A percentile compares a stretch with the other conserved stretches of the same genome.
Conservation (phyloP, 768 basidiomycete genomes). For the Rhizopogon salebrosus region DNA sequence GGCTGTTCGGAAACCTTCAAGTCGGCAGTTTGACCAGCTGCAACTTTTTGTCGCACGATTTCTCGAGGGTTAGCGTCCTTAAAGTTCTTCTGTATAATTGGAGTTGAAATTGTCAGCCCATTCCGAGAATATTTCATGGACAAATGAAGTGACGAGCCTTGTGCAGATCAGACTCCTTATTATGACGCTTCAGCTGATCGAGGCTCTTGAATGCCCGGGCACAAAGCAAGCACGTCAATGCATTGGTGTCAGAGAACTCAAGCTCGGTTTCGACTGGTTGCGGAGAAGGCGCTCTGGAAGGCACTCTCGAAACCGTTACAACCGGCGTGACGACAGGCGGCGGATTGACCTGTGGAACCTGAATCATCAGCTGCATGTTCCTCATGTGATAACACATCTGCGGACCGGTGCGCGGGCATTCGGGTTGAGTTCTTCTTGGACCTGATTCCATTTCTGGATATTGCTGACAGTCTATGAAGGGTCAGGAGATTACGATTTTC, state of each 20-base stretch:
- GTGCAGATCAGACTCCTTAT: constrained; percentile 90
- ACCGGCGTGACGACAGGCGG: constrained; percentile 3
- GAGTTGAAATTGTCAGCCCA: constrained; percentile 24
- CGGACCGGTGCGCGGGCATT: constrained; percentile 19
- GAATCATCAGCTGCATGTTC: constrained; percentile 1
- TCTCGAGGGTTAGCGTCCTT: constrained; percentile 70
- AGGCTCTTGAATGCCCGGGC: constrained; percentile 87
- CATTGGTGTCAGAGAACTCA: constrained; percentile 74
- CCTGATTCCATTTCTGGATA: constrained; percentile 96
- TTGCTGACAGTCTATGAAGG: constrained; percentile 70
- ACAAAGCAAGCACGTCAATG: constrained; percentile 84
- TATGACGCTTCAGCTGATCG: constrained; percentile 85
- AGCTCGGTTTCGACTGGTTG: constrained; percentile 56
- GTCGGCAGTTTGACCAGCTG: constrained; percentile 32
- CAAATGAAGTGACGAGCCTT: constrained; percentile 63
- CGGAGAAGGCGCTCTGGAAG: constrained; percentile 30
- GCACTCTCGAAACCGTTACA: constrained; percentile 11
- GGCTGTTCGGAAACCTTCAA: constrained; percentile 48
- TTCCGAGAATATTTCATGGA: constrained; percentile 15
- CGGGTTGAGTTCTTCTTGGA: constrained; percentile 76
- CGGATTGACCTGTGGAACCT: constrained; percentile 8
- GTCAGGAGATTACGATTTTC: constrained; percentile 5
- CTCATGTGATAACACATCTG: constrained; percentile 11
- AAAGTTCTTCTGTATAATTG: constrained; percentile 70
- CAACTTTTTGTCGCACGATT: constrained; percentile 63